These are phyloP conservation scores for Saksenaea vasiformis DNA, from an alignment of 371 early-diverging fungal genomes.

Conservation along the genomic window DNA sequence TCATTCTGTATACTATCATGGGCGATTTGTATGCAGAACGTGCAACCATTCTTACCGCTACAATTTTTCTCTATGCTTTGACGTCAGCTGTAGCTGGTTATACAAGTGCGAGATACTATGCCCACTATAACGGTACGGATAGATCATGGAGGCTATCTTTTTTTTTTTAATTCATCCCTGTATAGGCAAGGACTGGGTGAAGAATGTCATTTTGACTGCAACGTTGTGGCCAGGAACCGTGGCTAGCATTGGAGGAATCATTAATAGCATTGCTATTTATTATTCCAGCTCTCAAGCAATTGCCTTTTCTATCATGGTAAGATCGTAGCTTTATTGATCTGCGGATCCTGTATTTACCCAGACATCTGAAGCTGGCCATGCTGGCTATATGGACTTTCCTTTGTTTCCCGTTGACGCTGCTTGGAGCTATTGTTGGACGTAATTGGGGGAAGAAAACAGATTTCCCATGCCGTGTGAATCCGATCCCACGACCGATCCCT, in stretches of 20 bases:
- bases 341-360: neutral
- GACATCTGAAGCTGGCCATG: constrained; percentile 53
- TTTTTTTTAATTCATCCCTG: neutral
- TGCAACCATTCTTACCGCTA: constrained; percentile 76
- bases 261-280: constrained; percentile 77
- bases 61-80: constrained; percentile 81
- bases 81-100: constrained; percentile 76
- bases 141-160: neutral
- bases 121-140: constrained; percentile 66
- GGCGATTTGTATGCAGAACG: constrained; percentile 79
- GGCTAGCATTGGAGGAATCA: constrained; percentile 54
- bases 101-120: constrained; percentile 68
- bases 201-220: constrained; percentile 70
- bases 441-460: constrained; percentile 68
- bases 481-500: constrained; percentile 81
- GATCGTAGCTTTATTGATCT: neutral
- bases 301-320: constrained; percentile 74
- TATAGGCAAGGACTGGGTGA: constrained; percentile 71
- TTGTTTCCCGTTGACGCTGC: constrained; percentile 75
- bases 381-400: constrained; percentile 76
- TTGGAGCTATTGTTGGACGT: constrained; percentile 77
- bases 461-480: constrained; percentile 83
- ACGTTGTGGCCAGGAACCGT: constrained; percentile 73
- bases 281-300: constrained; percentile 80
- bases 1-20: constrained; percentile 72